phyloP scores from a whole-genome alignment of 129 eudicot species.

The Arctium lappa region DNA sequence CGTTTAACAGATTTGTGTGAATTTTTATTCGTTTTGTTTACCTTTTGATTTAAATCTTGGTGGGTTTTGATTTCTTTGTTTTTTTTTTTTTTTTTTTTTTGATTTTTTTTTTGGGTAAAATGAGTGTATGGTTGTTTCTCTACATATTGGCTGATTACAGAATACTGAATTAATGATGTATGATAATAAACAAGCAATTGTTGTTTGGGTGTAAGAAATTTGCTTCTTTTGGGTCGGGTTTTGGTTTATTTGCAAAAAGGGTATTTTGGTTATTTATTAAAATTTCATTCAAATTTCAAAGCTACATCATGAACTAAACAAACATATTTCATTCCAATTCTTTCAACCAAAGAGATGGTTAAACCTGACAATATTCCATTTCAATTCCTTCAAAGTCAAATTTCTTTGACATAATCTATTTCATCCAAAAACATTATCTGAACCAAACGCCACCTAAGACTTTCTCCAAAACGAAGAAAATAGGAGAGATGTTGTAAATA shows the following conservation, averaged over 20 bases:
- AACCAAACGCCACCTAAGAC: too few species aligned
- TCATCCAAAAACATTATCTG: too few species aligned
- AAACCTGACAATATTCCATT: too few species aligned
- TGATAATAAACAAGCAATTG: constrained; percentile 29
- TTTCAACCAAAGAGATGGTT: too few species aligned
- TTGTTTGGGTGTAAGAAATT: constrained; percentile 19
- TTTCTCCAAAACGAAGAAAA: too few species aligned
- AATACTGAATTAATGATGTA: constrained; percentile 37
- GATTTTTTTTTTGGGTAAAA: background rate
- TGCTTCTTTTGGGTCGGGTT: background rate
- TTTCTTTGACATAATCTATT: too few species aligned
- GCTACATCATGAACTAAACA: too few species aligned
- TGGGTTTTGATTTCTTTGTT: constrained; percentile 17
- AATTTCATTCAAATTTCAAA: too few species aligned
- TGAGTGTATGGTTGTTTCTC: constrained; percentile 25
- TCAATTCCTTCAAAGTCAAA: too few species aligned
- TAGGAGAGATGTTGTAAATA: too few species aligned
- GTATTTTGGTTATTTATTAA: too few species aligned
- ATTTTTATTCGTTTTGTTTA: constrained; percentile 14
- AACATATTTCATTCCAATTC: too few species aligned
- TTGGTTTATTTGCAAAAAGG: background rate
- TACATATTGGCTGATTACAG: constrained; percentile 30
- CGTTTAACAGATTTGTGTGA: constrained; percentile 97
- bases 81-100: background rate
- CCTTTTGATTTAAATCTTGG: constrained; percentile 12